Base-by-base conservation (phyloP, 768 basidiomycete species). In the Rhodotorula babjevae region DNA sequence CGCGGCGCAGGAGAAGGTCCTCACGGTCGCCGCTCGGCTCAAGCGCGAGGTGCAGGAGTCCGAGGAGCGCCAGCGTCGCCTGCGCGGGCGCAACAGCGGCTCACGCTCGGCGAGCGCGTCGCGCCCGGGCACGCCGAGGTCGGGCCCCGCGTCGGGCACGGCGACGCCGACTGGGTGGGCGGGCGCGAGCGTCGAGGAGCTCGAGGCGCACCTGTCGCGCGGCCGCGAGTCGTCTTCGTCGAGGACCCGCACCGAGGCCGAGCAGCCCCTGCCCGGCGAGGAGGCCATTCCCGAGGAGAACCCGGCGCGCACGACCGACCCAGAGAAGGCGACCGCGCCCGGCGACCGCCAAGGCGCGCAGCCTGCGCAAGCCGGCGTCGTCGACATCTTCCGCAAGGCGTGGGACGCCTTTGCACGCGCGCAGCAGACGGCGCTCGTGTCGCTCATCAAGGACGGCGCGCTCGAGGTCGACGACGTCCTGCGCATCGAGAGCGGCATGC, bases 381-480 rank as follows among this genome's bases (percentile, higher is more conserved):
- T 75, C 49, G 36, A 33, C n/a, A 47, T 62, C 19, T 72, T 75
- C 31, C 63, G 65, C 21, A 53, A 60, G 47, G 68, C 75, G 18
- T 98, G 95, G 95, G 94, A 96, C 83, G 95, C 93, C 82, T 97
- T 97, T 84, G 88, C 93, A 60, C 93, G 96, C 76, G 95, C 97
- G 82, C 97, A 98, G 89, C 96, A 97, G 86, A 91, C 92, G 52
- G 93, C 95, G 72, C 92, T 92, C 80, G 89, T 91, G 81, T 89
- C 61, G 25, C 44, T 76, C 9, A 76, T 76, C 68, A 72, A 72
- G 58, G 75, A 76, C 57, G 75, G 71, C 3, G 58, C 71, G 36
- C 52, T 76, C 29, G 61, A 76, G 29, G 71, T 76, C 42, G 75
- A 70, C 53, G 75, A 76, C 27, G 71, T 58, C 0, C 60, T 76